These are phyloP conservation scores for Wallacemonas sp. DNA, from an alignment of 208 protist species.

Conservation along the genomic window DNA sequence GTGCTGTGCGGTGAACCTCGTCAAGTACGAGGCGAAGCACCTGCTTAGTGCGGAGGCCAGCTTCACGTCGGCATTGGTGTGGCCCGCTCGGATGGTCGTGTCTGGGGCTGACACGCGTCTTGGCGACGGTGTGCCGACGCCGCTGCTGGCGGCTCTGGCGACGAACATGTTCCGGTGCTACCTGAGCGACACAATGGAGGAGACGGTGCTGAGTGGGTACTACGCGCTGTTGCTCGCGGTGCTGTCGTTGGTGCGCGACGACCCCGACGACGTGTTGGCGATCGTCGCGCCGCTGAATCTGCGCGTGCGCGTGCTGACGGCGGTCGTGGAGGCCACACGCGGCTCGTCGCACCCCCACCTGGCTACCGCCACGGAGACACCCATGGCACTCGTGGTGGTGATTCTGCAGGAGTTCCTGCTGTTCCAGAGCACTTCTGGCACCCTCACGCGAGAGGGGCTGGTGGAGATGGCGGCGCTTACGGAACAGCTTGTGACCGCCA, in stretches of 20 bases:
- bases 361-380: no score
- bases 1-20: conserved; percentile 78
- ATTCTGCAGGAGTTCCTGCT: conserved; percentile 88
- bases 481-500: conserved; percentile 35
- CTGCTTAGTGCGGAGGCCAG: conserved; percentile 2
- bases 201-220: conserved; percentile 79
- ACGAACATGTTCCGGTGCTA: conserved; percentile 34
- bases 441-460: conserved; percentile 55
- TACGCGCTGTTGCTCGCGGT: conserved; percentile 70
- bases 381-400: conserved; percentile 73
- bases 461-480: conserved; percentile 50
- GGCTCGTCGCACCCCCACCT: conserved; percentile 22
- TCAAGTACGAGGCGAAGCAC: conserved; percentile 44
- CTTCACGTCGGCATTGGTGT: conserved; percentile 13
- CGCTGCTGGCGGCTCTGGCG: conserved; percentile 5
- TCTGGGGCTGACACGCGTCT: not conserved
- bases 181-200: conserved; percentile 29
- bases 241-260: conserved; percentile 44
- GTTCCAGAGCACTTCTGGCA: conserved; percentile 75
- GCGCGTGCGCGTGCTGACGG: conserved; percentile 62
- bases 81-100: no score
- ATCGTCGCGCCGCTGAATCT: conserved; percentile 17
- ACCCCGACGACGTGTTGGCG: not conserved
- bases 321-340: conserved; percentile 39
- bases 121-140: not conserved